phyloP scores from a whole-genome alignment of 164 flowering plant species.

The Paratinospora sagittata region DNA sequence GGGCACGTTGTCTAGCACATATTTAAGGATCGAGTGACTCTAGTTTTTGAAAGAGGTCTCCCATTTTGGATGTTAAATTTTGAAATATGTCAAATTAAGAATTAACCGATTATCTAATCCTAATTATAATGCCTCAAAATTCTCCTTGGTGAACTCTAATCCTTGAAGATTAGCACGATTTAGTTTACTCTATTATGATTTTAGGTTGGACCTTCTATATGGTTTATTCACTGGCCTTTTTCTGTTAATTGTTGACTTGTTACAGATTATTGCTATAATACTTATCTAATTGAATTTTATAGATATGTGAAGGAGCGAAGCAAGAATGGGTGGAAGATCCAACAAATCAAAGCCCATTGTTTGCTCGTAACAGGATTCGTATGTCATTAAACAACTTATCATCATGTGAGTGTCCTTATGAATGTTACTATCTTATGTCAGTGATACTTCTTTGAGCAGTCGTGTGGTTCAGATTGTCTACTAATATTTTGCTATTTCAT shows the following conservation, averaged over 20 bases:
- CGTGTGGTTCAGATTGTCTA: background rate
- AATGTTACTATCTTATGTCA: background rate
- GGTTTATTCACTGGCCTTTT: too few species aligned
- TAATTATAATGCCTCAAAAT: too few species aligned
- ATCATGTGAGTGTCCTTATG: conserved; percentile 38
- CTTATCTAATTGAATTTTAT: conserved; percentile 13
- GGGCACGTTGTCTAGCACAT: too few species aligned
- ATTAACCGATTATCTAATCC: too few species aligned
- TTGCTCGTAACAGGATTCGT: conserved; percentile 78
- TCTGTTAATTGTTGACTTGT: background rate
- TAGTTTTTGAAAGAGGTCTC: too few species aligned
- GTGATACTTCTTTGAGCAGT: background rate
- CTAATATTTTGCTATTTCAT: background rate
- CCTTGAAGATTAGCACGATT: too few species aligned
- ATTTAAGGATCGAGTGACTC: too few species aligned
- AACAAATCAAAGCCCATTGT: conserved; percentile 59
- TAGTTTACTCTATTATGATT: too few species aligned
- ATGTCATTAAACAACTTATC: conserved; percentile 40
- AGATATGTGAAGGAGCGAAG: conserved; percentile 55
- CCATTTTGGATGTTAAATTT: too few species aligned
- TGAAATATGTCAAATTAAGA: too few species aligned
- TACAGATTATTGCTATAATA: background rate
- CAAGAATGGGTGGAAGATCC: conserved; percentile 95
- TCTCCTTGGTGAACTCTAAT: too few species aligned
- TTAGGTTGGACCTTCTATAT: too few species aligned